Percentiles rank a stretch among this genome's conserved stretches.
Evolutionary conservation across 2,329 filamentous ascomycete genomes (phyloP).

Genomic region (Alternaria ethzedia): DNA sequence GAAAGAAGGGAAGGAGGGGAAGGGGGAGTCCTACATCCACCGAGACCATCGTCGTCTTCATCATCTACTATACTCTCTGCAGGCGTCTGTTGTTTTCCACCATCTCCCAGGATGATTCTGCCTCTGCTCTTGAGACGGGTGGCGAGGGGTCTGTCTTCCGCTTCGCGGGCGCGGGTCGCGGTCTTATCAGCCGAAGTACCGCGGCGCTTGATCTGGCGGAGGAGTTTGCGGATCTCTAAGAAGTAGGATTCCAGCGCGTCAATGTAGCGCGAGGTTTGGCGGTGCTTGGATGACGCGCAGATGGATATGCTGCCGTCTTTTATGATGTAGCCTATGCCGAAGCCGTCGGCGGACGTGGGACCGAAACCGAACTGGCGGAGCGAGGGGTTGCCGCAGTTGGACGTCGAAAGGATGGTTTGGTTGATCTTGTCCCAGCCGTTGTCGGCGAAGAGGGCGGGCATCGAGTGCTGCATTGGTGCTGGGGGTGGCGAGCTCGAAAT

Average conservation of each 20-base stretch:
- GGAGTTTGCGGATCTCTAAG: slow-evolving; percentile 83
- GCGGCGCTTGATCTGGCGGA: slow-evolving; percentile 71
- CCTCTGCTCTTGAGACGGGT: slow-evolving; percentile 73
- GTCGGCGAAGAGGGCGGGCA: slow-evolving; percentile 86
- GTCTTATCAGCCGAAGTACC: slow-evolving; percentile 60
- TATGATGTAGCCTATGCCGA: slow-evolving; percentile 98
- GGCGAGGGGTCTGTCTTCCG: slow-evolving; percentile 57
- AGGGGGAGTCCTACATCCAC: slow-evolving; percentile 72
- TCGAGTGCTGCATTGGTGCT: slow-evolving; percentile 53
- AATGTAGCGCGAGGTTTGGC: slow-evolving; percentile 89
- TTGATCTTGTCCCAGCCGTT: slow-evolving; percentile 93
- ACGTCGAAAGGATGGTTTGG: slow-evolving; percentile 91
- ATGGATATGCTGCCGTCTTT: slow-evolving; percentile 91
- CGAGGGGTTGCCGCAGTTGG: slow-evolving; percentile 97
- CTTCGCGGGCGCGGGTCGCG: slow-evolving; percentile 66
- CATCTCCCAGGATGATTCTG: slow-evolving; percentile 69
- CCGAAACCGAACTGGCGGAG: slow-evolving; percentile 97
- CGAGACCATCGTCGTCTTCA: slow-evolving; percentile 87
- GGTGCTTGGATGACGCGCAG: slow-evolving; percentile 90
- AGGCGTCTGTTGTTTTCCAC: slow-evolving; percentile 57
- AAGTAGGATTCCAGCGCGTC: slow-evolving; percentile 90
- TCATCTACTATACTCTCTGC: slow-evolving; percentile 73
- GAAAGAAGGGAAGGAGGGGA: slow-evolving; percentile 34
- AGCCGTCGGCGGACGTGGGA: slow-evolving; percentile 89
- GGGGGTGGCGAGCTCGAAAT: slow-evolving; percentile 61